Base-by-base conservation (phyloP, 352 stramenopile genomes). In the Phytophthora constricta region DNA sequence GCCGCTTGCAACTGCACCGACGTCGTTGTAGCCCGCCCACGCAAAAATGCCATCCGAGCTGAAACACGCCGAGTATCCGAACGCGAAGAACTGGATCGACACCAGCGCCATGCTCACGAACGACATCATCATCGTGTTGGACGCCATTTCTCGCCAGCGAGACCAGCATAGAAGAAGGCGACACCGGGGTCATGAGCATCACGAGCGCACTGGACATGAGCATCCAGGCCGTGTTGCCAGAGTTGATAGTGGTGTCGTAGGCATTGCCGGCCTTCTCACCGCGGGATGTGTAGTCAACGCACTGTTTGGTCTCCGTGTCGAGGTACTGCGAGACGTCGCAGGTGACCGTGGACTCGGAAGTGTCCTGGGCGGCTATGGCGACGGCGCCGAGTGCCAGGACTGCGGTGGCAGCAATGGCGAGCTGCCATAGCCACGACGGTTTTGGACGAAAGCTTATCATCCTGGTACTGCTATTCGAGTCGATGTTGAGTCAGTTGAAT, bases 61-160 rank as follows among this genome's bases (percentile, higher is more conserved):
- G 49, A 96, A 96, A 48, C 71, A 78, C 3, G 86, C 72, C 62
- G 81, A 92, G 78, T 92, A 96, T 2, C 87, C 87, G 31, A 93
- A 88, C 11, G 77, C 72, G 45, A 77, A 90, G 68, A 93, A 96
- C 76, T 95, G 83, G 56, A 92, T 82, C n/a, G 87, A 91, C 50
- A 94, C 82, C 4, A 94, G 27, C 5, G 84, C 86, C 72, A 93
- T 90, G 48, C 71, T 84, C 39, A 88, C 71, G 57, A 92, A 93
- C 25, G 80, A 91, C 81, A 92, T 90, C 70, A 92, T 89, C 57
- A 94, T 90, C 11, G 84, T 93, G 70, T 91, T 92, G 8, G 88
- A 89, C 37, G 87, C 80, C 74, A 90, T 92, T 34, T 90, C 78
- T 58, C 79, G 42, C 86, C 83, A 0, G 86, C 86, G 8, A 95